These are phyloP conservation scores for Myrica gale DNA, from an alignment of 306 rosid species.

Conservation along the genomic window DNA sequence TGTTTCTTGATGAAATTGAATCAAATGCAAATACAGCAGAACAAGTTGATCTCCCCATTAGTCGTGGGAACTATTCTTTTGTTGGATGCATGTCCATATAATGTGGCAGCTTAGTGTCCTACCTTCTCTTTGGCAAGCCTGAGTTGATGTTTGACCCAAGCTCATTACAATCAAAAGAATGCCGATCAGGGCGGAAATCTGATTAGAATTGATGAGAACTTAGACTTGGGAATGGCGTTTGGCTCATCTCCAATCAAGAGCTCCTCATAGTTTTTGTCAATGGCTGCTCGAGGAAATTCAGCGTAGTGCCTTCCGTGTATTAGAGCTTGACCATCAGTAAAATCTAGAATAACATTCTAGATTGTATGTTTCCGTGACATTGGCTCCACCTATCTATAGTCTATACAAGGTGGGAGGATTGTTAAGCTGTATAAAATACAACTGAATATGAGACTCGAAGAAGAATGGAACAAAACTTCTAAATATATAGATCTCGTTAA, in stretches of 20 bases:
- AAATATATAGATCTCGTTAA: background rate
- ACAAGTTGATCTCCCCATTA: background rate
- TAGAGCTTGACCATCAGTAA: constrained; percentile 36
- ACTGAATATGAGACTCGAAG: background rate
- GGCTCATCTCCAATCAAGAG: constrained; percentile 38
- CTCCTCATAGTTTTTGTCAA: constrained; percentile 40
- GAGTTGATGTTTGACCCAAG: background rate
- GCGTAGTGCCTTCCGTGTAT: constrained; percentile 1
- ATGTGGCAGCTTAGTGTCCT: too few species aligned
- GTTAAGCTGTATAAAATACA: constrained; percentile 11
- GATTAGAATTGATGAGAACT: constrained; percentile 35
- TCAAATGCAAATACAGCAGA: background rate
- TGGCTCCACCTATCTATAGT: constrained; percentile 29
- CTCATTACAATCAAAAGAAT: constrained; percentile 3
- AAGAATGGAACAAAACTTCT: background rate
- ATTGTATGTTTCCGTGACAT: constrained; percentile 32
- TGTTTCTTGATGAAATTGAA: background rate
- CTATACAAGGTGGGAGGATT: constrained; percentile 29
- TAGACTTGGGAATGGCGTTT: constrained; percentile 34
- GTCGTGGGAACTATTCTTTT: too few species aligned
- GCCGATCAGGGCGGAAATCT: constrained; percentile 12
- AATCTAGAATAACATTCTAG: constrained; percentile 31
- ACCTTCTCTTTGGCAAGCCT: background rate
- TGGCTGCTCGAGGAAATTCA: constrained; percentile 43
- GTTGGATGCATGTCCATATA: too few species aligned